Evolutionary conservation across 148 eudicot species (phyloP).

Genomic region (Cornus controversa): DNA sequence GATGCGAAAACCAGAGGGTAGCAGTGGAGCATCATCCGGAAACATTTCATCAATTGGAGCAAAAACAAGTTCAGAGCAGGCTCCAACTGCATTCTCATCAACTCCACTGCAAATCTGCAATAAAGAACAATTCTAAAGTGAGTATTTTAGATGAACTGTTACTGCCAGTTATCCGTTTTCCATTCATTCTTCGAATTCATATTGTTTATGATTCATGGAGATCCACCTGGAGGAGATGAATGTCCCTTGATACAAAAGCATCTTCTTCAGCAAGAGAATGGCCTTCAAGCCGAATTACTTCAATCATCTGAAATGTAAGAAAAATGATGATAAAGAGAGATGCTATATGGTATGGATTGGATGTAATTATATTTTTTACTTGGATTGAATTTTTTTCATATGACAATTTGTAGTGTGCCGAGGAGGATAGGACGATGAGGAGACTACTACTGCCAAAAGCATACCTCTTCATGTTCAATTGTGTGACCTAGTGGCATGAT

Average conservation of each 20-base stretch:
- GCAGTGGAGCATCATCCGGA: conserved; percentile 84
- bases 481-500: conserved; percentile 96
- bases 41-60: conserved; percentile 97
- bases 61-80: conserved; percentile 90
- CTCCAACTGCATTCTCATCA: conserved; percentile 84
- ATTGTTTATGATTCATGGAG: not conserved
- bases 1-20: conserved; percentile 92
- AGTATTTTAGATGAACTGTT: not conserved
- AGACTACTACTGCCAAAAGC: not conserved
- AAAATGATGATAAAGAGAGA: not conserved
- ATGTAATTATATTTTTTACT: too few species aligned
- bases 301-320: conserved; percentile 59
- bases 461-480: conserved; percentile 92
- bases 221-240: conserved; percentile 83
- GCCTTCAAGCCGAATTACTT: conserved; percentile 91
- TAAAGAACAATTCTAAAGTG: conserved; percentile 7
- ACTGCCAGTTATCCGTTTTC: not conserved
- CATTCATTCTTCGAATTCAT: not conserved
- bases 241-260: conserved; percentile 68
- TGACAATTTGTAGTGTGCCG: not conserved
- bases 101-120: conserved; percentile 77
- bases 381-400: not conserved
- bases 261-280: conserved; percentile 78
- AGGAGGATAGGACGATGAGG: conserved; percentile 5
- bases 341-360: not conserved